phyloP scores from a whole-genome alignment of 331 rosid species.

The Quercus tomentella region DNA sequence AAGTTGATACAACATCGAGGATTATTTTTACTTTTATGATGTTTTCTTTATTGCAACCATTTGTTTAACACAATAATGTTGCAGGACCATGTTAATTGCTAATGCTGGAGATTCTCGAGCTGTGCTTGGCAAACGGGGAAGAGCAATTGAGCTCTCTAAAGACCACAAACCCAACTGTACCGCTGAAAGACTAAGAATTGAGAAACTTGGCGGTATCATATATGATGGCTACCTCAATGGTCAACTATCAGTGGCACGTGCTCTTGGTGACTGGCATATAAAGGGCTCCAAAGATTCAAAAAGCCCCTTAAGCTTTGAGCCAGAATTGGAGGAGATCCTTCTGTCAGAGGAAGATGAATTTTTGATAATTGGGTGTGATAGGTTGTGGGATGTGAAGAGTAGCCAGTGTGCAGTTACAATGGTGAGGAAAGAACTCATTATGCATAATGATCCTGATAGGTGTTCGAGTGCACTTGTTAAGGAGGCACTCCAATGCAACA shows the following conservation, averaged over 20 bases:
- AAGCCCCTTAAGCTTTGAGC: slow-evolving; percentile 45
- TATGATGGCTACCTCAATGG: slow-evolving; percentile 53
- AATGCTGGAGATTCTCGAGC: slow-evolving; percentile 51
- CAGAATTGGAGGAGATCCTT: slow-evolving; percentile 34
- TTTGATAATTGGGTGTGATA: slow-evolving; percentile 50
- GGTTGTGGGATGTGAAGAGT: slow-evolving; percentile 59
- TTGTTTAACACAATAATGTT: not conserved
- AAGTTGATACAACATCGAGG: not conserved
- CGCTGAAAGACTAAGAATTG: slow-evolving; percentile 47
- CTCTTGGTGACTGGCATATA: slow-evolving; percentile 57
- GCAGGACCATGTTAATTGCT: slow-evolving; percentile 39
- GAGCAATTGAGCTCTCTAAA: slow-evolving; percentile 50
- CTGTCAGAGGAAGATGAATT: slow-evolving; percentile 49
- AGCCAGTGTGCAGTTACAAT: slow-evolving; percentile 57
- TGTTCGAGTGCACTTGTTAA: slow-evolving; percentile 38
- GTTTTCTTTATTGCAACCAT: not conserved
- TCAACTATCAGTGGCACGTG: slow-evolving; percentile 43
- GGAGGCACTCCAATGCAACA: slow-evolving; percentile 45
- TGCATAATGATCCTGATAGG: slow-evolving; percentile 33
- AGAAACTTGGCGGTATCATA: slow-evolving; percentile 45
- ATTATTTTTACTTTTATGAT: not conserved
- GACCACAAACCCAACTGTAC: slow-evolving; percentile 55
- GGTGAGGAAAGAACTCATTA: slow-evolving; percentile 47
- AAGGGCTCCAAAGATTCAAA: slow-evolving; percentile 43
- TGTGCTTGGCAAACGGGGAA: slow-evolving; percentile 44